phyloP scores from a whole-genome alignment of 1,284 basidiomycete species.

The Ceratobasidium sp. region DNA sequence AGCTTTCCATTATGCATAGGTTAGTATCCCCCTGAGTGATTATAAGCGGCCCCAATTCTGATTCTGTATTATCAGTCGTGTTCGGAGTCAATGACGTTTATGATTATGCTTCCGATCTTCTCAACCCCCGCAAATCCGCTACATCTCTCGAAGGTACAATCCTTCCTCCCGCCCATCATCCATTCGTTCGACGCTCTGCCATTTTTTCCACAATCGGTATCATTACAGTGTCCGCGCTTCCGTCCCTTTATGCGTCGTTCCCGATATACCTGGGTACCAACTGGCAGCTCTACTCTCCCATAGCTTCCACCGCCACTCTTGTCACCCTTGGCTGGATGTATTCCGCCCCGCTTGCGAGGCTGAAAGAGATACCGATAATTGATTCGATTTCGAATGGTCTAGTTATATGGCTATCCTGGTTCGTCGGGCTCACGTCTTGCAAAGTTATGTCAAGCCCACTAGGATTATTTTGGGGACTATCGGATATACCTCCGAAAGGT shows the following conservation, averaged over 20 bases:
- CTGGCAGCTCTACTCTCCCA: conserved; percentile 11
- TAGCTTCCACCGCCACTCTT: conserved; percentile 37
- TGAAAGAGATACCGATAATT: conserved; percentile 44
- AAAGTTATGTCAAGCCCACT: conserved; percentile 23
- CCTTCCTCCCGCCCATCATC: conserved; percentile 43
- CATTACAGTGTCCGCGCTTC: conserved; percentile 37
- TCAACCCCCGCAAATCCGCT: conserved; percentile 44
- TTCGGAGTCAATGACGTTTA: conserved; percentile 46
- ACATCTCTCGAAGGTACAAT: conserved; percentile 44
- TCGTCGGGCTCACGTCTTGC: conserved; percentile 42
- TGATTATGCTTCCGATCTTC: conserved; percentile 44
- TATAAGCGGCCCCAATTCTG: not conserved
- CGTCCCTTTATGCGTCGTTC: not conserved
- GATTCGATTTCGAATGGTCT: conserved; percentile 45
- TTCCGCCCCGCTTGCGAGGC: conserved; percentile 44
- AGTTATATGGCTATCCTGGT: conserved; percentile 44
- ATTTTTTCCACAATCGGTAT: conserved; percentile 42
- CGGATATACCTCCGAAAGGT: conserved; percentile 39
- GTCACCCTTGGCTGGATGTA: conserved; percentile 45
- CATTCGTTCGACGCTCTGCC: conserved; percentile 42
- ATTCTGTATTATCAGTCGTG: conserved; percentile 40
- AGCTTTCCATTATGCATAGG: conserved; percentile 43
- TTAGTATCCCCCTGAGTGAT: conserved; percentile 3
- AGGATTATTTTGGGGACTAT: conserved; percentile 17
- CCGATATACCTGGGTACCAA: not conserved